These are phyloP conservation scores for Salix brachista DNA, from an alignment of 345 rosid species.

Conservation along the genomic window DNA sequence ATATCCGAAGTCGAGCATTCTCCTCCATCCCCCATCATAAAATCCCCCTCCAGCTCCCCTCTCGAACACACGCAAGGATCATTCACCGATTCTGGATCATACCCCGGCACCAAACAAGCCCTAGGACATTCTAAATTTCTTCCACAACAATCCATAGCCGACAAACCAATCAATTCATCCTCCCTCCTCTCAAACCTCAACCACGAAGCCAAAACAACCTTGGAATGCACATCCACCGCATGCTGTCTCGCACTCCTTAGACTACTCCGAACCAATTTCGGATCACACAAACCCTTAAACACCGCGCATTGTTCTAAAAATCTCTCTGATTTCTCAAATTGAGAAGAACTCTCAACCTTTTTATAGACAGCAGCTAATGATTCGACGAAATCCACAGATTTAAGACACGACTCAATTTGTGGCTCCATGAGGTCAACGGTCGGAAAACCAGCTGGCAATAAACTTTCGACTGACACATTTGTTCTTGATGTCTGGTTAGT, in stretches of 20 bases:
- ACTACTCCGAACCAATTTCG: slow-evolving; percentile 71
- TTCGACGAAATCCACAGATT: slow-evolving; percentile 57
- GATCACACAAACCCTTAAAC: slow-evolving; percentile 63
- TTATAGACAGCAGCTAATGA: slow-evolving; percentile 61
- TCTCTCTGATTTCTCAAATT: slow-evolving; percentile 51
- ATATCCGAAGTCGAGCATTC: slow-evolving; percentile 77
- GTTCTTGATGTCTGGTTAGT: slow-evolving; percentile 19
- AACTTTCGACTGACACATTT: slow-evolving; percentile 33
- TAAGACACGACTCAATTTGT: slow-evolving; percentile 61
- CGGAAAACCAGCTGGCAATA: slow-evolving; percentile 76
- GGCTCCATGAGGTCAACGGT: slow-evolving; percentile 70
- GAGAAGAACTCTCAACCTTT: slow-evolving; percentile 44
- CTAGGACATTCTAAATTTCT: slow-evolving; percentile 80
- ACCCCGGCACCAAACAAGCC: slow-evolving; percentile 70
- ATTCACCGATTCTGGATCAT: slow-evolving; percentile 57
- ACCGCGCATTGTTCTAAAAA: slow-evolving; percentile 72
- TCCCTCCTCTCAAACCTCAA: slow-evolving; percentile 91
- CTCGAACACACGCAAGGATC: slow-evolving; percentile 65
- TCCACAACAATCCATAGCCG: slow-evolving; percentile 79
- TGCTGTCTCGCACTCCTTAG: slow-evolving; percentile 72
- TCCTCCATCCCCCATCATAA: slow-evolving; percentile 27
- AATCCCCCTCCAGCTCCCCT: slow-evolving; percentile 29
- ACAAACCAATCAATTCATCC: slow-evolving; percentile 69
- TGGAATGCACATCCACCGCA: slow-evolving; percentile 69
- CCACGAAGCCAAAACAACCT: slow-evolving; percentile 87